These are phyloP conservation scores for Paracorniculantispora psalliotae DNA, from an alignment of 2,329 filamentous ascomycete species.

Conservation along the genomic window DNA sequence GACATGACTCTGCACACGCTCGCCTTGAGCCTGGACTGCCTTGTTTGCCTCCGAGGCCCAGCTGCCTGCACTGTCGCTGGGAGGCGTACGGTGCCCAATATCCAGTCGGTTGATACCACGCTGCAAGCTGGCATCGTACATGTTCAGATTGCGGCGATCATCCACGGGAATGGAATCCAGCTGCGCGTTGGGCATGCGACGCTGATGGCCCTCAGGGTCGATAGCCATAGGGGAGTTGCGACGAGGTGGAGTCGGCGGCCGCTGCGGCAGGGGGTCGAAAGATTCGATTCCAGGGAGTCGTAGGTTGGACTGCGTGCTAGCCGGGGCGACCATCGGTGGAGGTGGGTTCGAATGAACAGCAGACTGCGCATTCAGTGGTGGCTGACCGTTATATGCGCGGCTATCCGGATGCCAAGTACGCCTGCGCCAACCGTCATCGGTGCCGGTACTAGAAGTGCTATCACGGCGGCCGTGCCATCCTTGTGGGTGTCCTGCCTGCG, in stretches of 20 bases:
- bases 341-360: conserved; percentile 51
- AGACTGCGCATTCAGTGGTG: conserved; percentile 68
- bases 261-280: conserved; percentile 71
- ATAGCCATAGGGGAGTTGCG: conserved; percentile 74
- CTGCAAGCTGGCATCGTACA: conserved; percentile 63
- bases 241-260: conserved; percentile 56
- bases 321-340: conserved; percentile 42
- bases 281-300: conserved; percentile 88
- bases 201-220: conserved; percentile 47
- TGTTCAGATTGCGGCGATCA: conserved; percentile 46
- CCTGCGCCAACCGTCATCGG: conserved; percentile 74
- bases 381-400: conserved; percentile 56
- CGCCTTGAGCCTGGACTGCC: conserved; percentile 50
- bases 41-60: conserved; percentile 55
- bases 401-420: conserved; percentile 89
- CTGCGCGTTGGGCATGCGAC: conserved; percentile 24
- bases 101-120: conserved; percentile 63
- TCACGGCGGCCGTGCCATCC: conserved; percentile 55
- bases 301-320: conserved; percentile 53
- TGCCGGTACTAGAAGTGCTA: conserved; percentile 50
- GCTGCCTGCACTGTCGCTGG: conserved; percentile 45
- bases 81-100: conserved; percentile 49
- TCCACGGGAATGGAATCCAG: conserved; percentile 33
- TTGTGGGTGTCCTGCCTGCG: conserved; percentile 38
- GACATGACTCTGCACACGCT: conserved; percentile 45